Conservation (phyloP, 2,329 filamentous ascomycete species). For the Davidsoniella neocaledoniae region DNA sequence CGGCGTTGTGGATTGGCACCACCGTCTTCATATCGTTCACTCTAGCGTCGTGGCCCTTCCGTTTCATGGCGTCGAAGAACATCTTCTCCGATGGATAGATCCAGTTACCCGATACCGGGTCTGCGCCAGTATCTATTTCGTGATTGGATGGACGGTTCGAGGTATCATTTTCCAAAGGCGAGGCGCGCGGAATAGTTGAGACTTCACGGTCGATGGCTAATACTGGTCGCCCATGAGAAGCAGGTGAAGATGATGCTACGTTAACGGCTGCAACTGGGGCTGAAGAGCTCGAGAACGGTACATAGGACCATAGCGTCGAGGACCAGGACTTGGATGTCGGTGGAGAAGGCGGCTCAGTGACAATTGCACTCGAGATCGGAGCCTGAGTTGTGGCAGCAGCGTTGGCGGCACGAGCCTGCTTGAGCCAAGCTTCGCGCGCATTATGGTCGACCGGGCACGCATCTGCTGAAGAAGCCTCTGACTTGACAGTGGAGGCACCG, state of each 20-base stretch:
- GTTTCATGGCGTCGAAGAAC: constrained; percentile 94
- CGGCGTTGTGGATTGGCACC: constrained; percentile 94
- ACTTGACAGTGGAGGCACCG: neutral
- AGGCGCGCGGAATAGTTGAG: constrained; percentile 60
- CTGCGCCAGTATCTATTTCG: constrained; percentile 60
- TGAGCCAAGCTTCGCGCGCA: constrained; percentile 73
- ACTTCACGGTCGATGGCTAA: constrained; percentile 56
- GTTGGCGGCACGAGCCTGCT: constrained; percentile 37
- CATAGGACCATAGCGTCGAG: constrained; percentile 25
- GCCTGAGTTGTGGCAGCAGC: constrained; percentile 18
- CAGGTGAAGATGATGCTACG: no score
- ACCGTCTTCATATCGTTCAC: constrained; percentile 74
- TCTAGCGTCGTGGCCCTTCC: constrained; percentile 62
- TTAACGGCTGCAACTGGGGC: constrained; percentile 5
- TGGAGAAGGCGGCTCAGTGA: neutral
- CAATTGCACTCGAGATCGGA: constrained; percentile 14
- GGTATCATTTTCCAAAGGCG: constrained; percentile 10
- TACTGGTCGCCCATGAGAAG: neutral
- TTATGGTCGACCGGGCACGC: constrained; percentile 79
- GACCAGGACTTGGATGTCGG: constrained; percentile 23
- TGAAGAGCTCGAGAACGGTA: constrained; percentile 25
- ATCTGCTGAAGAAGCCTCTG: neutral
- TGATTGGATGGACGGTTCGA: constrained; percentile 44
- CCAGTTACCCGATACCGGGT: constrained; percentile 67
- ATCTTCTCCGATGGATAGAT: constrained; percentile 92